Base-by-base conservation (phyloP, 2,329 filamentous ascomycete genomes). In the Trichoderma afroharzianum region DNA sequence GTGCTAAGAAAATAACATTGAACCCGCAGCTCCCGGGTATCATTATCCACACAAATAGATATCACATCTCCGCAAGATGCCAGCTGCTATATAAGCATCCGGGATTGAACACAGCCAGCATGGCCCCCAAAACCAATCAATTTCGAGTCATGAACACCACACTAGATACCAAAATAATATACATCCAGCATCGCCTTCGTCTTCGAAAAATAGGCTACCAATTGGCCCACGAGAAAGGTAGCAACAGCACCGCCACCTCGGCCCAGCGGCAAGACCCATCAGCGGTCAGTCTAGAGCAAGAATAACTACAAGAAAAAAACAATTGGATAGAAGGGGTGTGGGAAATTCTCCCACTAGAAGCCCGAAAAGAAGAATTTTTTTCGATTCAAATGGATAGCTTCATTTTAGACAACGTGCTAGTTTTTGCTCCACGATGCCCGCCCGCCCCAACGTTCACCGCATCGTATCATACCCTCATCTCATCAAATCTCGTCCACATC, bases 331-430 rank as follows among this genome's bases (percentile, higher is more conserved):
- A 63, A 39, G 59, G 58, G 28, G 55, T n/a, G 55, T 58, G 55
- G 18, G 30, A 43, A n/a, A 43, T 9, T 39, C 50, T 67, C 63
- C 32, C 63, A 43, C 64, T 68, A 59, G 64, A 68, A 68, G 64
- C 36, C 53, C 33, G 50, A 47, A 43, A 47, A 47, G 55, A 68
- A 68, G 50, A 58, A 43, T 32, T 39, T 28, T 30, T 30, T 33
- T 21, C 21, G n/a, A 24, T 24, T 67, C 33, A 39, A 39, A 24
- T 24, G 15, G 24, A 58, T 68, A 21, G 53, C 50, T 39, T 58
- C 53, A 58, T n/a, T 58, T 67, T 58, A 28, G 15, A 33, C 36
- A n/a, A 11, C 18, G 24, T 67, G 30, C 21, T 39, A 57, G 63
- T 39, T 39, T 39, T 24, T 21, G 47, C 63, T 67, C 63, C 63